phyloP scores from a whole-genome alignment of 2,329 filamentous ascomycete genomes.

The Cladophialophora carrionii region DNA sequence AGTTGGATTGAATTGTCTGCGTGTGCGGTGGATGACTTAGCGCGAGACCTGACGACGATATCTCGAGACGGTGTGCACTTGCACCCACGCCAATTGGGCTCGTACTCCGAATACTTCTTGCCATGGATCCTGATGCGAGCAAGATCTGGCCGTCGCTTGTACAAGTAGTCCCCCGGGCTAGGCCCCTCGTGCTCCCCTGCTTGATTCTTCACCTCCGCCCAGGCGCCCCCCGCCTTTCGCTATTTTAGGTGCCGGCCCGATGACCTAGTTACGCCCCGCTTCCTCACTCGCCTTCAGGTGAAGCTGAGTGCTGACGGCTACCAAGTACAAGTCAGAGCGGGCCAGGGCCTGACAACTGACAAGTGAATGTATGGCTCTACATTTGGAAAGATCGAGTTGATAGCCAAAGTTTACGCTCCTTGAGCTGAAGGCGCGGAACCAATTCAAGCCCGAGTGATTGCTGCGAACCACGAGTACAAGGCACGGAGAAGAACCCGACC shows the following conservation, averaged over 20 bases:
- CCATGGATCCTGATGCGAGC: not conserved
- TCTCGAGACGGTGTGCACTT: not conserved
- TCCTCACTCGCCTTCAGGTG: not conserved
- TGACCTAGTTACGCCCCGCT: not conserved
- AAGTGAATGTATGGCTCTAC: too few species aligned
- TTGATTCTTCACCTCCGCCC: not conserved
- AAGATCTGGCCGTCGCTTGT: not conserved
- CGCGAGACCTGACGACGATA: not conserved
- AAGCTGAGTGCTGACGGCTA: not conserved
- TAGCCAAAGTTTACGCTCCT: not conserved
- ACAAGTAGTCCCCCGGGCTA: not conserved
- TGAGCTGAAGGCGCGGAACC: not conserved
- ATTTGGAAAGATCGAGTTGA: not conserved
- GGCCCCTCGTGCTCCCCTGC: not conserved
- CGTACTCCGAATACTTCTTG: not conserved
- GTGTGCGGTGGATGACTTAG: not conserved
- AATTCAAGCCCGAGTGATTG: not conserved
- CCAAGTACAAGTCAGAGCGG: too few species aligned
- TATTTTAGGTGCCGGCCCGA: conserved; percentile 8
- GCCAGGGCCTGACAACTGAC: not conserved
- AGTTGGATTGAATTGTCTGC: conserved; percentile 23
- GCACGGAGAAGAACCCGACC: too few species aligned
- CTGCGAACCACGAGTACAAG: not conserved
- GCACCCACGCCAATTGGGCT: not conserved
- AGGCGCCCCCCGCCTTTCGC: not conserved